These are phyloP conservation scores for Flaveria floridana DNA, from an alignment of 140 eudicot genomes.

Conservation along the genomic window DNA sequence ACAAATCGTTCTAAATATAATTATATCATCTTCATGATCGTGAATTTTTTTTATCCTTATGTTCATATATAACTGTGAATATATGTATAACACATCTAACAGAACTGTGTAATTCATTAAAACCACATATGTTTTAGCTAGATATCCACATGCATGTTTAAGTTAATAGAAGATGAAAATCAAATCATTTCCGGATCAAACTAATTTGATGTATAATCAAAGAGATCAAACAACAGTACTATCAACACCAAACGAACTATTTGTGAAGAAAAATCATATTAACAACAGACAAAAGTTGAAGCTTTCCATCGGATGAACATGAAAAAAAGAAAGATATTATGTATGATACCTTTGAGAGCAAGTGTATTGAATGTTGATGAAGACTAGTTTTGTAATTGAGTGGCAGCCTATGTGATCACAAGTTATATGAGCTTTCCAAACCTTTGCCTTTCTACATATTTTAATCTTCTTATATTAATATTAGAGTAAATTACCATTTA, in stretches of 20 bases:
- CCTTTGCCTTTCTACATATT: slow-evolving; percentile 28
- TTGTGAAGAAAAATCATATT: slow-evolving; percentile 1
- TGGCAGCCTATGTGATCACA: slow-evolving; percentile 35
- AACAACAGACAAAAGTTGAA: neutral
- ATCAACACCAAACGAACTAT: too few relatives aligned
- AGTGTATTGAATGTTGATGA: slow-evolving; percentile 39
- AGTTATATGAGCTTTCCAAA: slow-evolving; percentile 39
- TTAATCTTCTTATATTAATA: slow-evolving; percentile 24
- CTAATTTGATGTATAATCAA: too few relatives aligned
- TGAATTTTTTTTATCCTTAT: too few relatives aligned
- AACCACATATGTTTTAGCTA: neutral
- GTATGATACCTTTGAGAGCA: slow-evolving; percentile 32
- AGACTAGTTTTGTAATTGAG: slow-evolving; percentile 35
- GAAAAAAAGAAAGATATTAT: neutral
- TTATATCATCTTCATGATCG: too few relatives aligned
- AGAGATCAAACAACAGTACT: too few relatives aligned
- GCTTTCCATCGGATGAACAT: neutral
- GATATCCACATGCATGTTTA: too few relatives aligned
- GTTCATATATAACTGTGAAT: too few relatives aligned
- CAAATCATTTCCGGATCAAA: too few relatives aligned
- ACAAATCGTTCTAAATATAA: too few relatives aligned
- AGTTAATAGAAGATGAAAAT: too few relatives aligned
- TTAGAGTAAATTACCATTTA: too few relatives aligned
- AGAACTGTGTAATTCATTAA: neutral
- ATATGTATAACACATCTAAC: too few relatives aligned